phyloP scores from a whole-genome alignment of 768 basidiomycete species.

The Tephrocybe sp. region DNA sequence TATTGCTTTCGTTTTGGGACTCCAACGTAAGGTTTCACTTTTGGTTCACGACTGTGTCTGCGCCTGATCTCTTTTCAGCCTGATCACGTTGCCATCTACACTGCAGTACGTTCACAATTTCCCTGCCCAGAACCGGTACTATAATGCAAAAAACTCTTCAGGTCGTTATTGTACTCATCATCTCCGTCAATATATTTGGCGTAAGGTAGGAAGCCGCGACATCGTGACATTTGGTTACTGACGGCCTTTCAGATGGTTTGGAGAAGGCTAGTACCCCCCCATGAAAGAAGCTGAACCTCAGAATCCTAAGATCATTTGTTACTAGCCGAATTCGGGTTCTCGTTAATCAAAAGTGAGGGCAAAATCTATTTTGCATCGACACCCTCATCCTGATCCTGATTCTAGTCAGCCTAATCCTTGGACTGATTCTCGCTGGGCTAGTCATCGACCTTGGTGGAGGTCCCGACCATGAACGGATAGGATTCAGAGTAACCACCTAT shows the following conservation, averaged over 20 bases:
- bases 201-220: slow-evolving; percentile 40
- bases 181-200: slow-evolving; percentile 66
- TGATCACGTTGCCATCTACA: slow-evolving; percentile 53
- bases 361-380: neutral
- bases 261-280: slow-evolving; percentile 45
- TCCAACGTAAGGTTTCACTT: slow-evolving; percentile 33
- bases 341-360: slow-evolving; percentile 57
- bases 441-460: slow-evolving; percentile 79
- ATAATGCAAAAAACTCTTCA: neutral
- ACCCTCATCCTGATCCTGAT: neutral
- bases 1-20: slow-evolving; percentile 76
- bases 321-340: slow-evolving; percentile 67
- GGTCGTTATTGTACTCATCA: slow-evolving; percentile 55
- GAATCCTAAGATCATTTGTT: slow-evolving; percentile 3
- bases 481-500: slow-evolving; percentile 52
- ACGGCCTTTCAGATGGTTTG: slow-evolving; percentile 46
- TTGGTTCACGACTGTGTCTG: slow-evolving; percentile 14
- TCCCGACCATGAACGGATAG: slow-evolving; percentile 60
- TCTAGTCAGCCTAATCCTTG: slow-evolving; percentile 57
- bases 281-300: neutral
- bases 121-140: neutral
- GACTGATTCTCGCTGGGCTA: slow-evolving; percentile 60
- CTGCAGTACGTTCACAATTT: slow-evolving; percentile 30
- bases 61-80: slow-evolving; percentile 25
- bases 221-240: neutral